Evolutionary conservation across 768 basidiomycete species (phyloP), one percentile per base, ranked within the genome.

Genomic region (Cyclocybe aegerita): DNA sequence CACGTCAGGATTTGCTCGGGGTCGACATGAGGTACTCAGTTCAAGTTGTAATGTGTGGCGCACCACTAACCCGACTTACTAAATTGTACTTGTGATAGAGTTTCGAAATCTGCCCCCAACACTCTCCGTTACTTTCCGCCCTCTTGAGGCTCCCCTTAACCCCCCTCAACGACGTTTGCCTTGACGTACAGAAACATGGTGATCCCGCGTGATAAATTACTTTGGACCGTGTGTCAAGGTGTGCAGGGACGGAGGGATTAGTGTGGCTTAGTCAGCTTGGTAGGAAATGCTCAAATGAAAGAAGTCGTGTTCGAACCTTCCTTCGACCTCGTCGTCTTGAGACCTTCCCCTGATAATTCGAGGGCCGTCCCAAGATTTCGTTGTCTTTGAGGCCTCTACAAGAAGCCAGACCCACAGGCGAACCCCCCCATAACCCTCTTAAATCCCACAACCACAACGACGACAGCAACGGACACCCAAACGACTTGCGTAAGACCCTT

Each of bases 291-390:
- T 53, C 48, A 39, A 58, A 58, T 50, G 55, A 58, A 60, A 60
- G 50, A 48, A 39, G 46, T 48, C 11, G 47, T 31, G 46, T 23
- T 23, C 5, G 23, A 23, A 23, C 23, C 46, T 40, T 52, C 53
- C 54, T 50, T 57, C 60, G 60, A 59, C 51, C 51, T 57, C 58
- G 57, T 60, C 58, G 55, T 60, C 60, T 59, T 50, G 58, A 60
- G 65, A 57, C 62, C 56, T 50, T 48, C 48, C 48, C 48, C 43
- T 39, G 36, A 42, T 30, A 35, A 43, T 52, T 54, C 52, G 49
- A 59, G 58, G 60, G 55, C 52, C 42, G 38, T 50, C 45, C 51
- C 43, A 35, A 58, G 58, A 50, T 49, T 32, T 53, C 47, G 42
- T 50, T 15, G 46, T 48, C 35, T 43, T 31, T 41, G 17, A 14